These are phyloP conservation scores for Multifurca ochricompacta DNA, from an alignment of 768 basidiomycete species.

Conservation along the genomic window DNA sequence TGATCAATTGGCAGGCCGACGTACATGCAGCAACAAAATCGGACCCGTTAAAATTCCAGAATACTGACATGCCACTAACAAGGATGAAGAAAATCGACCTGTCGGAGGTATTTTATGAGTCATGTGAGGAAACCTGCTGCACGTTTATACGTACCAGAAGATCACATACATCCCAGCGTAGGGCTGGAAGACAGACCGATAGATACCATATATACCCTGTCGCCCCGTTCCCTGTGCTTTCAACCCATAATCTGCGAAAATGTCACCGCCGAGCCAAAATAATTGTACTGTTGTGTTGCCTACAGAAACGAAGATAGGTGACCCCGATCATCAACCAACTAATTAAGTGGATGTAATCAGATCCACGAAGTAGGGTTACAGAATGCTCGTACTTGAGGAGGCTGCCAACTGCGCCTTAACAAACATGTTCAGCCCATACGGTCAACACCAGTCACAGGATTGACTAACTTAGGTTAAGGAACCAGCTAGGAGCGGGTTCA, in stretches of 20 bases:
- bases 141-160: slow-evolving; percentile 13
- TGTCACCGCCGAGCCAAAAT: background rate
- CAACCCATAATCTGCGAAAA: slow-evolving; percentile 18
- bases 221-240: slow-evolving; percentile 5
- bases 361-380: background rate
- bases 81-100: slow-evolving; percentile 18
- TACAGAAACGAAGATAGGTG: slow-evolving; percentile 21
- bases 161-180: slow-evolving; percentile 20
- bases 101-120: background rate
- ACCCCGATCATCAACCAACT: slow-evolving; percentile 21
- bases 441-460: background rate
- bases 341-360: background rate
- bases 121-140: too few species aligned
- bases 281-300: background rate
- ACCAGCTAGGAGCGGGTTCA: slow-evolving; percentile 13
- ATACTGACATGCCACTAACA: slow-evolving; percentile 16
- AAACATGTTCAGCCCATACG: background rate
- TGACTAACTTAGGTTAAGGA: slow-evolving; percentile 15
- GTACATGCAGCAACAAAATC: slow-evolving; percentile 20
- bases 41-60: slow-evolving; percentile 16
- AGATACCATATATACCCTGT: background rate
- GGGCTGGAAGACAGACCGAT: slow-evolving; percentile 19
- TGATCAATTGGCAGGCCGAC: background rate
- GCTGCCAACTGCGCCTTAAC: slow-evolving; percentile 18
- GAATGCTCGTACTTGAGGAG: slow-evolving; percentile 18